Evolutionary conservation across 2,329 filamentous ascomycete species (phyloP).

Genomic region (Verticillium nonalfalfae): DNA sequence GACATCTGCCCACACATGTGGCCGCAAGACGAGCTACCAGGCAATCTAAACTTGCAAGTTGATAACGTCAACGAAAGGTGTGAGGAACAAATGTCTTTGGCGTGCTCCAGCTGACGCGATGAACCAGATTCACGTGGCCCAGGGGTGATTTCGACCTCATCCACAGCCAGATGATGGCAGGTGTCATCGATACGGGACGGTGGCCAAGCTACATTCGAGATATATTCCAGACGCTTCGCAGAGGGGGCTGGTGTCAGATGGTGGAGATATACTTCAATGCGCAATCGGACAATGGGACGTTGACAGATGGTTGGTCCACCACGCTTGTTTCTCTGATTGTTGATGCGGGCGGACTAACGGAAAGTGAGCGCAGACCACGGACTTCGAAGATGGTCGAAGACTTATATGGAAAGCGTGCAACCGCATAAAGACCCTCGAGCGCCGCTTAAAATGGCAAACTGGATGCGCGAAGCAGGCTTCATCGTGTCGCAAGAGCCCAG

Average conservation of each 20-base stretch:
- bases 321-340: neutral
- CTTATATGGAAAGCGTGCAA: conserved; percentile 56
- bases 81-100: conserved; percentile 11
- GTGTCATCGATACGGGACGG: conserved; percentile 64
- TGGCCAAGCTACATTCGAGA: conserved; percentile 75
- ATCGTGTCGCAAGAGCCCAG: conserved; percentile 55
- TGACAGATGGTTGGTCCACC: conserved; percentile 47
- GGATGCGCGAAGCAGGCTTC: conserved; percentile 58
- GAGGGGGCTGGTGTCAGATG: conserved; percentile 81
- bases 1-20: conserved; percentile 67
- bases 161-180: conserved; percentile 67
- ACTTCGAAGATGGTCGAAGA: conserved; percentile 60
- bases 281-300: conserved; percentile 78
- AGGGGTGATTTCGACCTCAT: conserved; percentile 74
- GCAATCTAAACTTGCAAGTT: conserved; percentile 65
- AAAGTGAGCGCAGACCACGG: conserved; percentile 45
- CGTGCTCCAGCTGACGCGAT: neutral
- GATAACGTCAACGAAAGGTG: conserved; percentile 65
- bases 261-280: conserved; percentile 82
- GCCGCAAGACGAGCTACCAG: conserved; percentile 51
- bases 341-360: conserved; percentile 9
- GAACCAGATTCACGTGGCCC: conserved; percentile 56
- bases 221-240: conserved; percentile 63
- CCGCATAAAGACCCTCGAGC: conserved; percentile 61
- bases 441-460: conserved; percentile 50